Evolutionary conservation across 192 early-diverging fungal genomes (phyloP).

Genomic region (Coemansia reversa): DNA sequence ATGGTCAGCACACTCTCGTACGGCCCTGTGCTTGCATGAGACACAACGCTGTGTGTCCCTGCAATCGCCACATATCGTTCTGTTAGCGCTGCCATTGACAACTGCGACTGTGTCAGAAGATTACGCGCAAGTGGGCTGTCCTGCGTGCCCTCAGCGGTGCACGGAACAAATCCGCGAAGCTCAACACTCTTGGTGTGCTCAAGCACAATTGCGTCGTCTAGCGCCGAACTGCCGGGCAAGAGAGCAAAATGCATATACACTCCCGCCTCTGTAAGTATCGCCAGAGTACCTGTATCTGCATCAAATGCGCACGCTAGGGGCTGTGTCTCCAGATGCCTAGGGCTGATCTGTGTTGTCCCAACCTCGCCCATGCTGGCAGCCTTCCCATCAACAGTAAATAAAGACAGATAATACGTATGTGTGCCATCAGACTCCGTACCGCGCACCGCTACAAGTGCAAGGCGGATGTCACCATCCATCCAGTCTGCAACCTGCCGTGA

Average conservation of each 20-base stretch:
- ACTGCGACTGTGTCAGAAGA: constrained; percentile 37
- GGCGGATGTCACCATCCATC: constrained; percentile 32
- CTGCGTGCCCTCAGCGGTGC: constrained; percentile 9
- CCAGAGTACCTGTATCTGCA: constrained; percentile 42
- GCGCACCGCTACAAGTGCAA: constrained; percentile 27
- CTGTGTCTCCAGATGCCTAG: constrained; percentile 27
- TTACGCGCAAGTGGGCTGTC: constrained; percentile 13
- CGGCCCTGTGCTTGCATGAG: constrained; percentile 40
- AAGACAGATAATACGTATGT: constrained; percentile 24
- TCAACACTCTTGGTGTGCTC: constrained; percentile 37
- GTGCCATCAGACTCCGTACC: constrained; percentile 15
- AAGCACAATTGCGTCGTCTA: constrained; percentile 44
- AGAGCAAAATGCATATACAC: constrained; percentile 38
- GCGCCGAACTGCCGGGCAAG: constrained; percentile 36
- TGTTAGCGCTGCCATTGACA: constrained; percentile 39
- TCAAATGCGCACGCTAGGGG: constrained; percentile 49
- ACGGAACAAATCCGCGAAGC: constrained; percentile 51
- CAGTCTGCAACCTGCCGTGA: constrained; percentile 52
- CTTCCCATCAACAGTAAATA: constrained; percentile 31
- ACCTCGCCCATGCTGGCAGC: constrained; percentile 35
- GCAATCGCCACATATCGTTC: constrained; percentile 51
- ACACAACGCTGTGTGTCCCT: constrained; percentile 52
- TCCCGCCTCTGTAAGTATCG: constrained; percentile 39
- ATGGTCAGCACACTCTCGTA: constrained; percentile 51
- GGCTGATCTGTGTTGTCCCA: constrained; percentile 46